These are phyloP conservation scores for Globisporangium radiosum DNA, from an alignment of 352 stramenopile genomes.

Conservation along the genomic window DNA sequence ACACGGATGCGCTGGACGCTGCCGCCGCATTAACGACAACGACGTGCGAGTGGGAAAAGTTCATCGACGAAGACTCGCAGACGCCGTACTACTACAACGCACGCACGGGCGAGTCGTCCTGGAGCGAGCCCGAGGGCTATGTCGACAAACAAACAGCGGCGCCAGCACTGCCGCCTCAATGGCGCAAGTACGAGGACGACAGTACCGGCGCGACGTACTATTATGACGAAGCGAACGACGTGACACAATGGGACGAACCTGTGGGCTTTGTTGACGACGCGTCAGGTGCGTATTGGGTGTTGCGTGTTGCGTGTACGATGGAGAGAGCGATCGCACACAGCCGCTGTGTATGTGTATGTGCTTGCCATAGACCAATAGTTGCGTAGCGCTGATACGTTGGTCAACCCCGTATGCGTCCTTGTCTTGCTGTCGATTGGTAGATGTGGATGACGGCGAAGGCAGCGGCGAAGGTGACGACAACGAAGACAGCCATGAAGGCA, in stretches of 20 bases:
- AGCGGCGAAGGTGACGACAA: conserved; percentile 6
- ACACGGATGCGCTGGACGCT: background rate
- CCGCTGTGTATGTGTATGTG: background rate
- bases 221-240: conserved; percentile 60
- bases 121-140: conserved; percentile 48
- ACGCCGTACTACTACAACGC: conserved; percentile 75
- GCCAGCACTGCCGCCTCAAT: conserved; percentile 26
- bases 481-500: conserved; percentile 4
- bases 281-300: conserved; percentile 13
- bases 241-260: conserved; percentile 72
- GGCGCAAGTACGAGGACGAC: conserved; percentile 63
- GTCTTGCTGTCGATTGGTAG: background rate
- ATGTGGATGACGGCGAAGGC: conserved; percentile 1
- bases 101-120: conserved; percentile 62
- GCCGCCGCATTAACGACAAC: background rate
- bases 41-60: conserved; percentile 47
- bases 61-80: conserved; percentile 59
- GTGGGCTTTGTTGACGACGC: conserved; percentile 27
- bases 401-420: too few relatives aligned
- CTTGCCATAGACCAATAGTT: too few relatives aligned
- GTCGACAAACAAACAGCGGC: conserved; percentile 9
- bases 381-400: too few relatives aligned
- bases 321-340: background rate
- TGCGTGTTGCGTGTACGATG: background rate
- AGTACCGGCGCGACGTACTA: conserved; percentile 56